Conservation (phyloP, 257 asterid species). For the Ehretia macrophylla region DNA sequence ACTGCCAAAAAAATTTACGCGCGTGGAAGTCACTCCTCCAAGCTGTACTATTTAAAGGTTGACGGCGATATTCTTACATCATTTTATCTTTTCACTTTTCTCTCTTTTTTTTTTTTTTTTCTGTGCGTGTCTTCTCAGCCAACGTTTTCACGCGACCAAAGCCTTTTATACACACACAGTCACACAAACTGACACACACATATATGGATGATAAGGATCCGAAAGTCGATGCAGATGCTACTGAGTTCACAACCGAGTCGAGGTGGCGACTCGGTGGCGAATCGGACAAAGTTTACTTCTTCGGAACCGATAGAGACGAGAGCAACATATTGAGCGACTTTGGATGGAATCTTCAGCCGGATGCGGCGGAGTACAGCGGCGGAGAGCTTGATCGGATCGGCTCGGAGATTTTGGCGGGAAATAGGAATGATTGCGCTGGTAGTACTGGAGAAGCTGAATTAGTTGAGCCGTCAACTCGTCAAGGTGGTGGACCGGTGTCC, state of each 20-base stretch:
- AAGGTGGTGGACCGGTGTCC: slow-evolving; percentile 23
- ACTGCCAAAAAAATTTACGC: too few relatives aligned
- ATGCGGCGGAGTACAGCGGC: slow-evolving; percentile 21
- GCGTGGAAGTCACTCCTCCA: too few relatives aligned
- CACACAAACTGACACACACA: not conserved
- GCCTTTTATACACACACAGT: slow-evolving; percentile 11
- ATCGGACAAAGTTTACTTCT: slow-evolving; percentile 32
- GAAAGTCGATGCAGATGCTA: slow-evolving; percentile 27
- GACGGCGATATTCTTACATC: slow-evolving; percentile 31
- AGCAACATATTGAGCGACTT: slow-evolving; percentile 46
- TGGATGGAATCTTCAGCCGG: slow-evolving; percentile 57
- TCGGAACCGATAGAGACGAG: slow-evolving; percentile 30
- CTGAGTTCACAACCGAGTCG: slow-evolving; percentile 30
- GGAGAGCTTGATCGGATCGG: slow-evolving; percentile 33
- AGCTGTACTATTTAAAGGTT: slow-evolving; percentile 25
- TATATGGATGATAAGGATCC: slow-evolving; percentile 18
- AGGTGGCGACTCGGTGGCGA: slow-evolving; percentile 38
- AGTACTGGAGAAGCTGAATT: slow-evolving; percentile 13
- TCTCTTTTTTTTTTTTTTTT: not conserved
- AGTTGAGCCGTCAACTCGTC: slow-evolving; percentile 15
- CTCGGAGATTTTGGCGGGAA: slow-evolving; percentile 28
- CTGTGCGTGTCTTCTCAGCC: slow-evolving; percentile 17
- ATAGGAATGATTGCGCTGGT: slow-evolving; percentile 1
- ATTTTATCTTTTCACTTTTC: not conserved
- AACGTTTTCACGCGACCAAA: slow-evolving; percentile 14